Base-by-base conservation (phyloP, 2,329 filamentous ascomycete species). In the Hyphodiscus sp. region DNA sequence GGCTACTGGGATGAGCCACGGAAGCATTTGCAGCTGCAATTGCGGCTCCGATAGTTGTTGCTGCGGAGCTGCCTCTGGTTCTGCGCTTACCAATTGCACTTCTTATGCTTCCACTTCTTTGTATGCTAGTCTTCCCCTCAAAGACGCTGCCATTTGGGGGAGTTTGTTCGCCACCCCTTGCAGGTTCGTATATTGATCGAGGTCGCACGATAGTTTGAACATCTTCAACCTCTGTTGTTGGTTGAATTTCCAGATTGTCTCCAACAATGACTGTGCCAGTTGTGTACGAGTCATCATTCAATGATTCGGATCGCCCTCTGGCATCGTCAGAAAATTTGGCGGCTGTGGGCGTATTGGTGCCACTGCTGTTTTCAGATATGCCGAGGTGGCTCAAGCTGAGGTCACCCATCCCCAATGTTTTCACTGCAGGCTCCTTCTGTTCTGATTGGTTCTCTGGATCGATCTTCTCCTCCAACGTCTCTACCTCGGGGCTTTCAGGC, bases 371-470 rank as follows among this genome's bases (percentile, higher is more conserved):
- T 48, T 89, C 85, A 11, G 77, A 70, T 52, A 97, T 88, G 33
- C 92, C 92, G 43, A 97, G 76, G 65, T 96, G 89, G 64, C 89
- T 91, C 53, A 97, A 78, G 68, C 89, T 95, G 47, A 99, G 75
- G 65, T 96, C 89, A 5, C 94, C 94, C 64, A 83, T 83, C 13
- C 94, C 94, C 48, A 99, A 76, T 0, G 94, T 97, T 65, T 92
- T 90, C 1, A 96, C 81, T 1, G 94, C 91, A 13, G 85, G 82
- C 61, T 90, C 85, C 63, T 83, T 87, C 56, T 79, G 78, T 52
- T 76, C 76, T 68, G 54, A 55, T 20, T 51, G 53, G 33, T 65
- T 62, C 23, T 63, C 67, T 1, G 54, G 51, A 51, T 69, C 64
- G 33, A 68, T 63, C 10, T 67, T 62, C 11, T 69, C 68, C 45